Evolutionary conservation across 306 rosid species (phyloP), one percentile per base, ranked within the genome.

Genomic region (Argentina anserina): DNA sequence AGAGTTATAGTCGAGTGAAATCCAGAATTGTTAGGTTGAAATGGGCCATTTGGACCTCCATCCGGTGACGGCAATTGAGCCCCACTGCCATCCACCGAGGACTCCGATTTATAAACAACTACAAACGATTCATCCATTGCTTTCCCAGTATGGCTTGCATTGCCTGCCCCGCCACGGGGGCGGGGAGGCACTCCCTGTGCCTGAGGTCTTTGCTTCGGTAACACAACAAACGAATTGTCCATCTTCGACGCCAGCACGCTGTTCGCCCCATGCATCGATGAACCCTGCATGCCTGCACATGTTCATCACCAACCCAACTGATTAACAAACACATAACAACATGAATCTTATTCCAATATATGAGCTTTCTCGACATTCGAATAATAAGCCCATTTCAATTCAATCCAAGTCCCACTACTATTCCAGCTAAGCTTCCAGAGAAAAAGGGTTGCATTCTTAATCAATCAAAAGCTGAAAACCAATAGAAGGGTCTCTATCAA

Each of bases 91-190:
- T 94, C 96, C 5, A 83, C 77, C 0, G 90, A 79, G 63, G 97
- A 91, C 81, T 91, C 99, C 3, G 93, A 85, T 78, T 87, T 90
- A 78, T 90, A 80, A 55, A 94, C 96, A 77, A 91, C 97, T 81
- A 94, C 97, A 75, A 94, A 94, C 4, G 96, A 94, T 81, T 90
- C 96, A 33, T 91, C 99, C 97, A 94, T 91, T 21, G 86, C 82
- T 81, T 91, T 91, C 67, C 95, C 94, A 26, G 91, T 74, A 64
- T 81, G 97, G 56, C 85, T 79, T 18, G 84, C 33, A 79, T 85
- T 86, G 61, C 70, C 73, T 45, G 70, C 75, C 31, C 80, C 90
- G 9, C 82, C 75, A 41, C 84, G 88, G 53, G 91, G 91, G 28
- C 87, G 92, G 28, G 95, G 90, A 80, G 89, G 90, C 58, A 66